phyloP scores from a whole-genome alignment of 768 basidiomycete genomes.

The Boletus bicolor region DNA sequence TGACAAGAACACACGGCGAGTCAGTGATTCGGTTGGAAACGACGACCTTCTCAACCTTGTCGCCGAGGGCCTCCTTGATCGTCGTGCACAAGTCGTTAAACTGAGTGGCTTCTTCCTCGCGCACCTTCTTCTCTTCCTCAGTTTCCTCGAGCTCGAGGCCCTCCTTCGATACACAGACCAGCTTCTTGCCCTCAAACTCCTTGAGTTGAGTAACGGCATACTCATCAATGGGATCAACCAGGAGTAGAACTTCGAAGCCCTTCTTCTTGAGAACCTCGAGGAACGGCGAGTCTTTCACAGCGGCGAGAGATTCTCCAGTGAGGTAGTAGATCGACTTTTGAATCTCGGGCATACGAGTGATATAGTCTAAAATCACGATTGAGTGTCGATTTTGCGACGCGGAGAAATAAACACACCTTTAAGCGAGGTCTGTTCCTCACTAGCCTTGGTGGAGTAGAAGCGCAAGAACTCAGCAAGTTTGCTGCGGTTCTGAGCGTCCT shows the following conservation, averaged over 20 bases:
- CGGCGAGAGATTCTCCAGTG: constrained; percentile 93
- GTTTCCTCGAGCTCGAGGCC: constrained; percentile 99
- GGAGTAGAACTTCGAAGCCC: constrained; percentile 96
- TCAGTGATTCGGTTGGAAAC: constrained; percentile 97
- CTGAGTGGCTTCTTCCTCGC: constrained; percentile 81
- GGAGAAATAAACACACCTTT: constrained; percentile 58
- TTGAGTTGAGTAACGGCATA: constrained; percentile 98
- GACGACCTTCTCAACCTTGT: constrained; percentile 99
- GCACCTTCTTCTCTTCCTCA: constrained; percentile 90
- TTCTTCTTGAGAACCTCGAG: constrained; percentile 99
- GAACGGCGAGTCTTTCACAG: constrained; percentile 94
- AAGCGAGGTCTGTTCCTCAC: constrained; percentile 88
- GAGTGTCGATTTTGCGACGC: not conserved
- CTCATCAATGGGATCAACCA: constrained; percentile 98
- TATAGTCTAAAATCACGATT: constrained; percentile 67
- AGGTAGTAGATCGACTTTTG: constrained; percentile 99
- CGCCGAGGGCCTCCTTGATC: constrained; percentile 97
- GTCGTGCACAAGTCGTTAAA: constrained; percentile 88
- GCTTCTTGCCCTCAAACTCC: constrained; percentile 98
- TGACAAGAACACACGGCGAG: constrained; percentile 95
- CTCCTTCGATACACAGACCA: constrained; percentile 97
- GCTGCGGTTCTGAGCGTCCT: constrained; percentile 97
- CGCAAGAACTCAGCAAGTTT: constrained; percentile 99
- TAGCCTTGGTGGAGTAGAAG: constrained; percentile 94
- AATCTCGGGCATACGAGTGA: constrained; percentile 98